phyloP scores from a whole-genome alignment of 768 basidiomycete genomes.

The Xerocomus brunneocitrinus region DNA sequence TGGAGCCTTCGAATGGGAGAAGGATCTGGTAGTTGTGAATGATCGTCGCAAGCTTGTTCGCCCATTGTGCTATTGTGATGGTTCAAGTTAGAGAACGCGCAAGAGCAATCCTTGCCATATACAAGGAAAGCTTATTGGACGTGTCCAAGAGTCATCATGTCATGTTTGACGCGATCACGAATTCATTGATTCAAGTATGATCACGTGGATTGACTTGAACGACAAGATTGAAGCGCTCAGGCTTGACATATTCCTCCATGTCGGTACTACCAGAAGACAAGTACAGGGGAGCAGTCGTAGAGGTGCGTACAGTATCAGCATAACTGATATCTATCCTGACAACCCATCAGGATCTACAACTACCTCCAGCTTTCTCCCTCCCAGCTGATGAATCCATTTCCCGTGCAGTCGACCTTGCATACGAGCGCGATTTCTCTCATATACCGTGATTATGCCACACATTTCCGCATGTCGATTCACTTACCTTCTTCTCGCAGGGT shows the following conservation, averaged over 20 bases:
- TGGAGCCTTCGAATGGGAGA: slow-evolving; percentile 71
- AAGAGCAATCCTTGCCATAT: no score
- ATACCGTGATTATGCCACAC: slow-evolving; percentile 59
- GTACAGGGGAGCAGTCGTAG: slow-evolving; percentile 88
- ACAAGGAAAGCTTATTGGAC: no score
- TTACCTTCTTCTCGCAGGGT: slow-evolving; percentile 47
- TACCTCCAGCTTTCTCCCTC: slow-evolving; percentile 84
- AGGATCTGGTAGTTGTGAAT: slow-evolving; percentile 38
- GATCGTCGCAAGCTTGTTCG: slow-evolving; percentile 3
- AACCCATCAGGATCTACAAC: slow-evolving; percentile 51
- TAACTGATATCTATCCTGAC: neutral
- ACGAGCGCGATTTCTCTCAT: slow-evolving; percentile 92
- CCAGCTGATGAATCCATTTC: slow-evolving; percentile 66
- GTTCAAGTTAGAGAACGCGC: neutral
- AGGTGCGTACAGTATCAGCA: slow-evolving; percentile 43
- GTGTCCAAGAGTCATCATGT: neutral
- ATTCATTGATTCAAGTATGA: neutral
- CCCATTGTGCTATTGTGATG: slow-evolving; percentile 3
- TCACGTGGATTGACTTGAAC: neutral
- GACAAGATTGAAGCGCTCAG: neutral
- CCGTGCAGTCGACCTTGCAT: slow-evolving; percentile 79
- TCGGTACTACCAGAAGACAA: slow-evolving; percentile 38
- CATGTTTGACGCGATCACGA: neutral
- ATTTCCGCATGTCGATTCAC: neutral
- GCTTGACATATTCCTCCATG: neutral